These are phyloP conservation scores for Salix purpurea DNA, from an alignment of 345 rosid species.

Conservation along the genomic window DNA sequence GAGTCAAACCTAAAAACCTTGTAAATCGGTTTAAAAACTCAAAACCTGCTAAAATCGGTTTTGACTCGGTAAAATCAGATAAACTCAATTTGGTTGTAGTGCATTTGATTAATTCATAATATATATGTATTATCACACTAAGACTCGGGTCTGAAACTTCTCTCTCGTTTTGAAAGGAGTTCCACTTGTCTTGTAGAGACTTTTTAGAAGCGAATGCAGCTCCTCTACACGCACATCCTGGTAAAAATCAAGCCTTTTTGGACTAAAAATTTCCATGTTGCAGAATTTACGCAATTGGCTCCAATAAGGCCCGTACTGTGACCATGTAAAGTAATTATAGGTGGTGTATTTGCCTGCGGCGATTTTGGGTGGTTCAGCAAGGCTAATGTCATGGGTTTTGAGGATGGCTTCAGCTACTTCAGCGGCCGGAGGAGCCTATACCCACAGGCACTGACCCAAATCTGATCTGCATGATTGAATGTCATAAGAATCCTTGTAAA, in stretches of 20 bases:
- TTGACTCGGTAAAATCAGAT: too few relatives aligned
- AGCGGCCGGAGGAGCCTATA: background rate
- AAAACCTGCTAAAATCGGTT: too few relatives aligned
- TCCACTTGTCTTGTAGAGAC: slow-evolving; percentile 17
- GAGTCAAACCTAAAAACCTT: too few relatives aligned
- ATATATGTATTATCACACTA: slow-evolving; percentile 32
- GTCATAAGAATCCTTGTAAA: too few relatives aligned
- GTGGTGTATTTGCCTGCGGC: slow-evolving; percentile 48
- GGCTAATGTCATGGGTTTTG: background rate
- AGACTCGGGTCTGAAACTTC: slow-evolving; percentile 40
- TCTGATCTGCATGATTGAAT: background rate
- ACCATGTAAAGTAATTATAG: slow-evolving; percentile 60
- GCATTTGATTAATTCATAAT: too few relatives aligned
- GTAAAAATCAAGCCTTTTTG: slow-evolving; percentile 47
- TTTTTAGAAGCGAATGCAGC: slow-evolving; percentile 20
- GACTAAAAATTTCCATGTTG: slow-evolving; percentile 52
- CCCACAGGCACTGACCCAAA: background rate
- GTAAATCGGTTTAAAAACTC: too few relatives aligned
- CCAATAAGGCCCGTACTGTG: slow-evolving; percentile 63
- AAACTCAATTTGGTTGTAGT: too few relatives aligned
- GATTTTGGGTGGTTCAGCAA: background rate
- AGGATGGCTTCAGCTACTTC: background rate
- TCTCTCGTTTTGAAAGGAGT: slow-evolving; percentile 29
- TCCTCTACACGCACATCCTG: slow-evolving; percentile 57
- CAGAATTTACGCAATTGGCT: slow-evolving; percentile 61